A percentile compares a stretch with the other conserved stretches of the same genome.
Conservation (phyloP, 768 basidiomycete genomes). For the Tricholoma hemisulphureum region DNA sequence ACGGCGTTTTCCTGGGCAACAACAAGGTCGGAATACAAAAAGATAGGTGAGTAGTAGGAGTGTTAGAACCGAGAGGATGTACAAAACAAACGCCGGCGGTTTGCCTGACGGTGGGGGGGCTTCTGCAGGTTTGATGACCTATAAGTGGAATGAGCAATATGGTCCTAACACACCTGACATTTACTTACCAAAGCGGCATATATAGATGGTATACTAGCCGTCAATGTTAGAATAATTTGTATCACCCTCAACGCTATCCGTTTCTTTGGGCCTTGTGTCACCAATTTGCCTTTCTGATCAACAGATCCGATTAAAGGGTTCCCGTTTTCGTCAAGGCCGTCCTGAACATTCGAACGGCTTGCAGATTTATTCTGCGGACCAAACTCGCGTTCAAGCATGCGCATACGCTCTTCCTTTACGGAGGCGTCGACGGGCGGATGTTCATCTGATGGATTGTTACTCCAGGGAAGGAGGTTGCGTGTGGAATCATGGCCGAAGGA, state of each 20-base stretch:
- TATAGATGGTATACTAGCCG: conserved; percentile 53
- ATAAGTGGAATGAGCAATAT: background rate
- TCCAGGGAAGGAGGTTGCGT: conserved; percentile 55
- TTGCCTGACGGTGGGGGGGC: conserved; percentile 51
- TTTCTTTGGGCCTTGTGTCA: conserved; percentile 63
- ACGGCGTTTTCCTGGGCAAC: conserved; percentile 36
- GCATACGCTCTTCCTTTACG: conserved; percentile 66
- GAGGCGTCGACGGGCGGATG: conserved; percentile 42
- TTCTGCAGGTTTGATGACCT: conserved; percentile 55
- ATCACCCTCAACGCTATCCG: conserved; percentile 47
- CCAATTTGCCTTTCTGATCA: conserved; percentile 53
- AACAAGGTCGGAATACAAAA: conserved; percentile 60
- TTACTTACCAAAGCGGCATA: conserved; percentile 61
- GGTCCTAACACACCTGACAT: background rate
- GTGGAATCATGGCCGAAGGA: conserved; percentile 40
- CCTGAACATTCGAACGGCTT: conserved; percentile 20
- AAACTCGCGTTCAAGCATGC: conserved; percentile 72
- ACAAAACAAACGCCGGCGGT: conserved; percentile 55
- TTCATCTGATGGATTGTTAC: conserved; percentile 42
- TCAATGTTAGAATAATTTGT: conserved; percentile 50
- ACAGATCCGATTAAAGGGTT: conserved; percentile 58
- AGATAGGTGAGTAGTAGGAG: conserved; percentile 51
- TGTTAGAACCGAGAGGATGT: conserved; percentile 54
- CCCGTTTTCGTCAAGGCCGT: conserved; percentile 42
- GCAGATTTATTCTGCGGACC: conserved; percentile 38